Conservation (phyloP, 2,329 filamentous ascomycete genomes). For the Aspergillus novoparasiticus region DNA sequence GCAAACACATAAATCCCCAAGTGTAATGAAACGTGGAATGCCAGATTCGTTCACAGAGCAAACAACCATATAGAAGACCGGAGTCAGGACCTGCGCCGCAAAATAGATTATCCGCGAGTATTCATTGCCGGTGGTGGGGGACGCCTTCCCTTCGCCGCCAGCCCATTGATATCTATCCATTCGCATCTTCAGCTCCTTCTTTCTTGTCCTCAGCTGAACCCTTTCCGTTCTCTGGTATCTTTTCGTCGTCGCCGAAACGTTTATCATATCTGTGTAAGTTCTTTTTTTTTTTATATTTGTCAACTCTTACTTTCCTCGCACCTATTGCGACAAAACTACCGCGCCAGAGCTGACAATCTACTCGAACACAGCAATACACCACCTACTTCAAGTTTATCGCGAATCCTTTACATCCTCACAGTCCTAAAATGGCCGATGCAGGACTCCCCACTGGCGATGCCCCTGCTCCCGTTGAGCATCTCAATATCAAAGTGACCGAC, state of each 20-base stretch:
- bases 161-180: constrained; percentile 7
- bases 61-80: constrained; percentile 2
- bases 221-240: constrained; percentile 1
- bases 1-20: neutral
- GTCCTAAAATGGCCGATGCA: constrained; percentile 47
- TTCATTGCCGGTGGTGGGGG: constrained; percentile 32
- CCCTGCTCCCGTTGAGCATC: constrained; percentile 68
- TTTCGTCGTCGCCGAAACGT: neutral
- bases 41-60: neutral
- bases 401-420: constrained; percentile 19
- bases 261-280: neutral
- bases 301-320: neutral
- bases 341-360: neutral
- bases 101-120: constrained; percentile 41
- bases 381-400: constrained; percentile 1
- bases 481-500: constrained; percentile 99
- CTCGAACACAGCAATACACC: neutral
- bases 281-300: neutral
- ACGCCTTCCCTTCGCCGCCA: constrained; percentile 24
- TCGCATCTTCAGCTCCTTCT: constrained; percentile 19
- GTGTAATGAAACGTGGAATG: neutral
- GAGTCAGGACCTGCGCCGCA: constrained; percentile 30
- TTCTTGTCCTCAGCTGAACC: constrained; percentile 9
- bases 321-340: constrained; percentile 1
- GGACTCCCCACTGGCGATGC: constrained; percentile 21